These are phyloP conservation scores for Periconia sp. DNA, from an alignment of 2,329 filamentous ascomycete genomes.

Conservation along the genomic window DNA sequence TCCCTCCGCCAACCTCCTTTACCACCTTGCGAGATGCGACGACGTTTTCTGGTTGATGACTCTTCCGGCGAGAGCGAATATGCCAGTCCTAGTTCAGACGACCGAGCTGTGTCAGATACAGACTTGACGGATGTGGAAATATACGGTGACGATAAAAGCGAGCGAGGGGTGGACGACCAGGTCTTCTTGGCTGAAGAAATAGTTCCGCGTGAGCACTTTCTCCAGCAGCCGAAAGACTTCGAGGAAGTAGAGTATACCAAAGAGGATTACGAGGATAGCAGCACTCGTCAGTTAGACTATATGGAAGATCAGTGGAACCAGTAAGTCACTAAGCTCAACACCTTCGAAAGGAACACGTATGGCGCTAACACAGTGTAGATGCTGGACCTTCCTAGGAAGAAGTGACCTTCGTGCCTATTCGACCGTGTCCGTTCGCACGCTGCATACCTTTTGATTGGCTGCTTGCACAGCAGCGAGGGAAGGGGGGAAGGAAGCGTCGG, in stretches of 20 bases:
- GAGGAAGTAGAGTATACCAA: constrained; percentile 15
- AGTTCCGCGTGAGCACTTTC: constrained; percentile 14
- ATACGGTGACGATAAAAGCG: constrained; percentile 1
- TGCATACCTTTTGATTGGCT: constrained; percentile 24
- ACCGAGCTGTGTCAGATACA: constrained; percentile 1
- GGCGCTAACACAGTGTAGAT: neutral
- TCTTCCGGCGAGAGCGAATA: constrained; percentile 4
- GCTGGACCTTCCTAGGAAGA: neutral
- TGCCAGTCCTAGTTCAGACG: constrained; percentile 1
- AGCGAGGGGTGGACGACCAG: neutral
- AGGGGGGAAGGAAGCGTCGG: constrained; percentile 14
- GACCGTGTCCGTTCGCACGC: constrained; percentile 15
- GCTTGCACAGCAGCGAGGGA: constrained; percentile 12
- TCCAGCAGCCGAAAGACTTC: constrained; percentile 7
- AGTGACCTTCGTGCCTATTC: constrained; percentile 2
- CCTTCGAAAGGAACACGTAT: neutral
- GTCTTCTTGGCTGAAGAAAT: constrained; percentile 6
- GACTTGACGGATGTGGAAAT: constrained; percentile 2
- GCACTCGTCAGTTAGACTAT: constrained; percentile 5
- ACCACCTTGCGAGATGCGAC: neutral
- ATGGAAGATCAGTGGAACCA: constrained; percentile 14
- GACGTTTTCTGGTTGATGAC: neutral
- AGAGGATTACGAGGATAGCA: constrained; percentile 18
- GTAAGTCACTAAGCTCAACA: constrained; percentile 10
- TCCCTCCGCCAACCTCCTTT: neutral